These are phyloP conservation scores for Aureobasidium lini DNA, from an alignment of 2,329 filamentous ascomycete genomes.

Conservation along the genomic window DNA sequence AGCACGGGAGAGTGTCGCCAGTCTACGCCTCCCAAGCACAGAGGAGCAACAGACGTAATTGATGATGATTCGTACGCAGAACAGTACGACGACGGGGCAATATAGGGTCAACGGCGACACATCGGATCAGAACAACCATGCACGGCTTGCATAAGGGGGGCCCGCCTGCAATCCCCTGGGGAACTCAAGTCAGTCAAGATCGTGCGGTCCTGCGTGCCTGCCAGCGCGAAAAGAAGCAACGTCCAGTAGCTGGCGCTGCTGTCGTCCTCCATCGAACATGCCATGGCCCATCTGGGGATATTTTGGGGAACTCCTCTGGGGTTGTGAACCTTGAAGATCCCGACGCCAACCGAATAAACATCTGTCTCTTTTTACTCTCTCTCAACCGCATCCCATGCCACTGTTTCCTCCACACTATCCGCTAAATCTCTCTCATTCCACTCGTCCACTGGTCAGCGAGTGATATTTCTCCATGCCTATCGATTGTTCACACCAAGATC, in stretches of 20 bases:
- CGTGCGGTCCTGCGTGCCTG: background rate
- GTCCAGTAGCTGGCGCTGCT: background rate
- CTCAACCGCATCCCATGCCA: background rate
- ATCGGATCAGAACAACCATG: background rate
- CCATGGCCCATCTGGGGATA: background rate
- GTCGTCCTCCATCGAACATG: background rate
- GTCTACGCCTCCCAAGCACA: background rate
- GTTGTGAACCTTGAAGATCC: too few species aligned
- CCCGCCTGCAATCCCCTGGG: background rate
- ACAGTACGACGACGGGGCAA: background rate
- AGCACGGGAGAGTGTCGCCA: background rate
- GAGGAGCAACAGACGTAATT: background rate
- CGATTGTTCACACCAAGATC: background rate
- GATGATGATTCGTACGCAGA: background rate
- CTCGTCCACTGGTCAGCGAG: background rate
- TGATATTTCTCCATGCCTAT: background rate
- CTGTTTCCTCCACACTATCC: background rate
- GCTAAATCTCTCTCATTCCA: background rate
- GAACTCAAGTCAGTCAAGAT: background rate
- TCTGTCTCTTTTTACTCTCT: too few species aligned
- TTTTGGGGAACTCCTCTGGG: too few species aligned
- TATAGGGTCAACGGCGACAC: background rate
- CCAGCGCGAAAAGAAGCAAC: background rate
- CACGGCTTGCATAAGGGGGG: slow-evolving; percentile 8
- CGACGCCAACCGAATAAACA: too few species aligned